These are phyloP conservation scores for Dianthus caryophyllus DNA, from an alignment of 148 eudicot species.

Conservation along the genomic window DNA sequence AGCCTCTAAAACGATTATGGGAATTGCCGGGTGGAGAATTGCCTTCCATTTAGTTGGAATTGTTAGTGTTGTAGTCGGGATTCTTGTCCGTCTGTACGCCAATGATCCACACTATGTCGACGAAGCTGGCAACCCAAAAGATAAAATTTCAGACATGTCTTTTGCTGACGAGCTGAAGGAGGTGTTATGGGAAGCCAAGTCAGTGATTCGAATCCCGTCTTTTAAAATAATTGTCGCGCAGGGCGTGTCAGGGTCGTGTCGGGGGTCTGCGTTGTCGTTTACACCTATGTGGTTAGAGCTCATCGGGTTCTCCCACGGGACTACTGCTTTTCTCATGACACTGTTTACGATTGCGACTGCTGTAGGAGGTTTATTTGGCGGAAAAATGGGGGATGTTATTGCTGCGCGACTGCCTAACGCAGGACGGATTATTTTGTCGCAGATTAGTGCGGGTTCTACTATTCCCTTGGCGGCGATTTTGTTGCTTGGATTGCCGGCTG, in stretches of 20 bases:
- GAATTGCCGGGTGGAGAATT: constrained; percentile 84
- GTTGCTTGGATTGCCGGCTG: constrained; percentile 58
- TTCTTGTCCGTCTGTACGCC: constrained; percentile 70
- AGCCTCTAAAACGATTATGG: constrained; percentile 68
- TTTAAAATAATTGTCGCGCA: constrained; percentile 82
- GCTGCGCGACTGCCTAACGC: constrained; percentile 53
- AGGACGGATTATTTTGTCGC: constrained; percentile 76
- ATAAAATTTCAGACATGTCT: constrained; percentile 20
- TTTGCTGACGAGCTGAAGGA: constrained; percentile 49
- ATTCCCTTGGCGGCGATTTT: constrained; percentile 77
- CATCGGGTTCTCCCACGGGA: constrained; percentile 75
- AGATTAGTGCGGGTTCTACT: constrained; percentile 77
- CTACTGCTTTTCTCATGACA: constrained; percentile 61
- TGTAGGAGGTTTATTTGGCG: constrained; percentile 73
- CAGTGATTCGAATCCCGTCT: constrained; percentile 58
- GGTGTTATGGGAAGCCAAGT: constrained; percentile 52
- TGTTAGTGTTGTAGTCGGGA: constrained; percentile 65
- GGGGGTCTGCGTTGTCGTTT: constrained; percentile 79
- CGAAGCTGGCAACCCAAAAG: constrained; percentile 16
- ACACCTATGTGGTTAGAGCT: constrained; percentile 92
- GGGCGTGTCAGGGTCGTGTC: constrained; percentile 82
- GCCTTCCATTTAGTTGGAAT: constrained; percentile 76
- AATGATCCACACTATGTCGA: constrained; percentile 55
- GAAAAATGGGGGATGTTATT: constrained; percentile 76
- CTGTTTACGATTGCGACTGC: constrained; percentile 50